Evolutionary conservation across 2,329 filamentous ascomycete genomes (phyloP), one percentile per base, ranked within the genome.

Genomic region (Peltaster fructicola): DNA sequence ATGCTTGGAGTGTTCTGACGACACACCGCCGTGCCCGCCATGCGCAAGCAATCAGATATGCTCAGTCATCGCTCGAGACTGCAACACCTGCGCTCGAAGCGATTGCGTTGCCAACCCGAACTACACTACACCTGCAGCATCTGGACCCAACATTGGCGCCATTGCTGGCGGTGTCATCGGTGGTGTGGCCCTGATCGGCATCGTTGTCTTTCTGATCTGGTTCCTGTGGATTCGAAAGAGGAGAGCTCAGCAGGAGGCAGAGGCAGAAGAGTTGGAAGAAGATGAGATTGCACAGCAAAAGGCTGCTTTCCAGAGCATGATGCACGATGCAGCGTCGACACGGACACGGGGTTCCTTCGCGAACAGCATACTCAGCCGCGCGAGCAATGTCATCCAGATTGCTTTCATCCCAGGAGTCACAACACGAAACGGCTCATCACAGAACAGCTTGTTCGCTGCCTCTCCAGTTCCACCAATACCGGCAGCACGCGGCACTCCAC

Each of bases 361-460:
- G 9, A 93, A 84, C 7, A 95, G 85, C 14, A 82, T 95, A 30
- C 67, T 93, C 32, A 95, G 88, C 10, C 73, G 88, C 33, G 88
- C 88, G 23, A 95, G 88, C 44, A 98, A 98, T 58, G 85, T 98
- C 48, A 98, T 98, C 43, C 88, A 95, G 55, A 98, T 98, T 53
- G 88, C 88, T 28, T 98, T 95, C 52, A 95, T 98, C 37, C 88
- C 88, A 8, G 88, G 88, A 31, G 84, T 95, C 42, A 50, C 41
- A 12, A 93, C 81, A 32, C 93, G 93, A 55, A 77, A 79, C 4
- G 73, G 76, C n/a, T 85, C 81, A 1, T 35, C 39, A 3, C 36
- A 38, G 15, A 44, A 41, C 25, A 47, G 44, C 26, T 14, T 46
- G 20, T 32, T 39, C 9, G 30, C 36, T 17, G 26, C 31, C 13